Conservation (phyloP, 106 monocot genomes). For the Narthecium ossifragum region DNA sequence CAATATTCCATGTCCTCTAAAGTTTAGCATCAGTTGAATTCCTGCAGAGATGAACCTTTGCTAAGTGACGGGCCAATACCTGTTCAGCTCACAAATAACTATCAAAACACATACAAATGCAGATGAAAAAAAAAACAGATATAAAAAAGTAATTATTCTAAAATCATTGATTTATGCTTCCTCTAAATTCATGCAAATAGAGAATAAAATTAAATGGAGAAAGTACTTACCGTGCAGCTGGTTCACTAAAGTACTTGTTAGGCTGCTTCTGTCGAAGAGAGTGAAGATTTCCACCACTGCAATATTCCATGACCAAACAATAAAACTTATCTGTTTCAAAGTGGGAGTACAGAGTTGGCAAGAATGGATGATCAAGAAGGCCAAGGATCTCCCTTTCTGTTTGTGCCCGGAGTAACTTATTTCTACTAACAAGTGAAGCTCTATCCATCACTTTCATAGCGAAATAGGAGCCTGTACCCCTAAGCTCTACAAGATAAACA, state of each 20-base stretch:
- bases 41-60: too few relatives aligned
- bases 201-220: too few relatives aligned
- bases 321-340: conserved; percentile 21
- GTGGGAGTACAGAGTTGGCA: conserved; percentile 26
- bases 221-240: conserved; percentile 27
- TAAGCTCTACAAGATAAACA: conserved; percentile 41
- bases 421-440: conserved; percentile 25
- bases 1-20: too few relatives aligned
- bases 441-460: conserved; percentile 40
- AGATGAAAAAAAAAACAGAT: too few relatives aligned
- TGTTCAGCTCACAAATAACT: too few relatives aligned
- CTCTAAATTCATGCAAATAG: too few relatives aligned
- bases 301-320: conserved; percentile 22
- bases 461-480: conserved; percentile 16
- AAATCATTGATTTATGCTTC: too few relatives aligned
- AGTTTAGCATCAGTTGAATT: too few relatives aligned
- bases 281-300: conserved; percentile 25
- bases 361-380: conserved; percentile 37
- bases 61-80: too few relatives aligned
- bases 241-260: conserved; percentile 37
- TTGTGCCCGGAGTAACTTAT: conserved; percentile 36
- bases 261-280: conserved; percentile 40
- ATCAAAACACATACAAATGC: too few relatives aligned
- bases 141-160: too few relatives aligned
- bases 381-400: conserved; percentile 37